Base-by-base conservation (phyloP, 495 filamentous ascomycete genomes). In the Hypoxylon fragiforme region DNA sequence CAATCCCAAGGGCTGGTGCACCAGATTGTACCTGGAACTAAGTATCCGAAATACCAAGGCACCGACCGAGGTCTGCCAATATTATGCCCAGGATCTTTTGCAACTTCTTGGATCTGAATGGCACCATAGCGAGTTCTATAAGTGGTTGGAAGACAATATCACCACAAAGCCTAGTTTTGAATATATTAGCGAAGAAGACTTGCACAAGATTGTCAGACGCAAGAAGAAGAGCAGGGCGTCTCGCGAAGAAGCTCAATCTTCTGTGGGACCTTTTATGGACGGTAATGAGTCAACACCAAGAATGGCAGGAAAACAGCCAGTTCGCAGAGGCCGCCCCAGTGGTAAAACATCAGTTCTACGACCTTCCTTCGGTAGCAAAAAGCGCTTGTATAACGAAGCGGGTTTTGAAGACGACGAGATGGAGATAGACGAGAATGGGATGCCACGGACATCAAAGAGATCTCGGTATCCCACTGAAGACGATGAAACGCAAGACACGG, bases 321-420 rank as follows among this genome's bases (percentile, higher is more conserved):
- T 57, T 7, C 37, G 11, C 28, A 58, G 60, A 43, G 58, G 44
- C 36, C 69, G 72, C 0, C 57, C 19, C 3, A 55, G 66, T 11
- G 70, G 70, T 28, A 74, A 71, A 41, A 60, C 52, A 8, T 66
- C 73, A 13, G 63, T 54, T 3, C 44, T 77, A 6, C 70, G 74
- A 22, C 67, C 55, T 41, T 53, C 51, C 26, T 64, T 49, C 4
- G 49, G 56, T 19, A 62, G 69, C 19, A 73, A 73, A 36, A 70
- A 70, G 26, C 72, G 74, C 1, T 50, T 66, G 31, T 61, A 50
- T 3, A 19, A 59, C 6, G 54, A 67, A 47, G 22, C 26, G 28
- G 37, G 38, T 34, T 41, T 55, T 19, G 67, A 59, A 9, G 62
- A 66, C 5, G 63, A 70, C 7, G 68, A 72, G 1, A 62, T 73